Percentiles rank a stretch among this genome's conserved stretches.
Conservation (phyloP, 768 basidiomycete species). For the Agaricus blazei region DNA sequence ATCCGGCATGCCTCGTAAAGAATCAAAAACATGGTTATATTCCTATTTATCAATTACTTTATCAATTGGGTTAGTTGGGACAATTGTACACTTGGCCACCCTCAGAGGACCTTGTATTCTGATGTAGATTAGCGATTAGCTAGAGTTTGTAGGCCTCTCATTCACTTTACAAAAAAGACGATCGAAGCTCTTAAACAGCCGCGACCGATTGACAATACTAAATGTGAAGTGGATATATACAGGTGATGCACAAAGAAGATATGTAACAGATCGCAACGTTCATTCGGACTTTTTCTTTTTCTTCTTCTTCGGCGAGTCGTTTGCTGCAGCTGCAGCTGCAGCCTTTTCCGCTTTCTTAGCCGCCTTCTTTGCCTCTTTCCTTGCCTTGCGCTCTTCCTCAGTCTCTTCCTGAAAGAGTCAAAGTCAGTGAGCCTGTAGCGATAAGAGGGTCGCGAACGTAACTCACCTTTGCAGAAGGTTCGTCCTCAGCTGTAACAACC, state of each 20-base stretch:
- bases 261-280: slow-evolving; percentile 15
- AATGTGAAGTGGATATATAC: slow-evolving; percentile 14
- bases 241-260: slow-evolving; percentile 15
- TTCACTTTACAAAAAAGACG: neutral
- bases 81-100: no score
- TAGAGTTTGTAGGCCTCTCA: no score
- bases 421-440: slow-evolving; percentile 6
- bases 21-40: no score
- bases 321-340: slow-evolving; percentile 20
- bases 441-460: slow-evolving; percentile 9
- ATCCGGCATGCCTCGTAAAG: no score
- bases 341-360: slow-evolving; percentile 44
- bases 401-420: slow-evolving; percentile 50
- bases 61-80: no score
- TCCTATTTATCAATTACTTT: no score
- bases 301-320: slow-evolving; percentile 38
- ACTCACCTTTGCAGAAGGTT: slow-evolving; percentile 34
- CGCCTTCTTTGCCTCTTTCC: slow-evolving; percentile 69
- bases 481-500: slow-evolving; percentile 28
- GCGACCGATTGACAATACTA: neutral
- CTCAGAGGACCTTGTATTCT: no score
- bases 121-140: no score
- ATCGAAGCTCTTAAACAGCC: neutral
- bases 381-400: slow-evolving; percentile 78
- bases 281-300: slow-evolving; percentile 55